Base-by-base conservation (phyloP, 148 eudicot species). In the Vaccinium myrtillus region DNA sequence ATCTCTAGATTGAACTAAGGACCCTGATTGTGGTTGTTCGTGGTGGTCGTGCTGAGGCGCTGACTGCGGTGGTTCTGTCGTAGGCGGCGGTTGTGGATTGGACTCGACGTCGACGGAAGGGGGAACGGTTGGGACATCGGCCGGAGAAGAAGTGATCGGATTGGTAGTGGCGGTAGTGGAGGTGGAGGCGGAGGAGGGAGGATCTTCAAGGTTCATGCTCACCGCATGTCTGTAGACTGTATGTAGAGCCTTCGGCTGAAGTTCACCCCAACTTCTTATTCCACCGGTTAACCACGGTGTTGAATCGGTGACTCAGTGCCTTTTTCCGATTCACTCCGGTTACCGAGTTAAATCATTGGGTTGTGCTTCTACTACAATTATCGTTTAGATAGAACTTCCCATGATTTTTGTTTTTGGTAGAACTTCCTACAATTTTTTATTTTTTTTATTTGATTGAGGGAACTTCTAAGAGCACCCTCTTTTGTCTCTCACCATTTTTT, bases 1-100 rank as follows among this genome's bases (percentile, higher is more conserved):
- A 89, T 93, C 90, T 27, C 84, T 87, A 77, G 88, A 67, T 23
- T 56, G 83, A 56, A 84, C 84, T 88, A 91, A 79, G 51, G 79
- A 1, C 32, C 48, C 75, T 23, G 69, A 23, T 43, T 61, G 43
- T 48, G 23, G 58, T 14, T 76, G 58, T 6, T 16, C 74, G 2
- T 85, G 74, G 55, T 11, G 83, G 46, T 15, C 78, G 49, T 27
- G 46, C 46, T 43, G 46, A 43, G 46, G 46, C 46, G 46, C 46
- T 43, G 69, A 27, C 73, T 23, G 81, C 3, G 79, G 59, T 0
- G 13, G 80, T 43, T n/a, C 46, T 16, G 36, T 43, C 25, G 76
- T 56, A 50, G 75, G 58, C 39, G 84, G 61, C 6, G 46, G 81
- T 25, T 48, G 81, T 53, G 83, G 69, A 74, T 49, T 39, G 55